Base-by-base conservation (phyloP, 2,329 filamentous ascomycete genomes). In the Colletotrichum chlorophyti region DNA sequence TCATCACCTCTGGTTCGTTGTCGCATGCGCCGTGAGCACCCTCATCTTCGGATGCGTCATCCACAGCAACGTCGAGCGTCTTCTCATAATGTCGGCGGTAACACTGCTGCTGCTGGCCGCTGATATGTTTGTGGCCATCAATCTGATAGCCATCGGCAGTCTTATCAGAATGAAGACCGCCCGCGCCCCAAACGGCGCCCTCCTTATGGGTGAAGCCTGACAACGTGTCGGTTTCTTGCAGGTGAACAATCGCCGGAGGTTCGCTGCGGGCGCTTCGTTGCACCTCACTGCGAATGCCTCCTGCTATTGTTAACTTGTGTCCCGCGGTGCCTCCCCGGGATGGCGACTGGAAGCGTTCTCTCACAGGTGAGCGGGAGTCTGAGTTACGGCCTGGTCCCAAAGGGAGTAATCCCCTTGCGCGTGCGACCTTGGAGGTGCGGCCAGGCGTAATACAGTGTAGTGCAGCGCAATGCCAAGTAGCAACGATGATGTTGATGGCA, bases 241-340 rank as follows among this genome's bases (percentile, higher is more conserved):
- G 15, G 23, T 43, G 19, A 12, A 23, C 31, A 17, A 38, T 27
- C n/a, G 24, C 24, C 35, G 17, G 19, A 31, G n/a, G 40, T 38
- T 54, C 34, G 34, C 51, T 49, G 51, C 21, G 32, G 42, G 42
- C 43, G 51, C 26, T n/a, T 29, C n/a, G 26, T 42, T 53, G 51
- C 51, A 54, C 42, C 51, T 49, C 43, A 26, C 42, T 17, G 43
- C 42, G 34, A 46, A 45, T 27, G 49, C 54, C 7, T 34, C n/a
- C 37, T 48, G 42, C 50, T 26, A 11, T 35, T n/a, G 11, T 37
- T 47, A 29, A 48, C 14, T 15, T 23, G 23, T 26, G 37, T n/a
- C 15, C 27, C 17, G 38, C 15, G 24, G 14, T 29, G n/a, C 43
- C 17, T 38, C 12, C 6, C 21, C 26, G 50, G 37, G 43, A 55